Evolutionary conservation across 495 filamentous ascomycete species (phyloP).

Genomic region (Penicillium angulare): DNA sequence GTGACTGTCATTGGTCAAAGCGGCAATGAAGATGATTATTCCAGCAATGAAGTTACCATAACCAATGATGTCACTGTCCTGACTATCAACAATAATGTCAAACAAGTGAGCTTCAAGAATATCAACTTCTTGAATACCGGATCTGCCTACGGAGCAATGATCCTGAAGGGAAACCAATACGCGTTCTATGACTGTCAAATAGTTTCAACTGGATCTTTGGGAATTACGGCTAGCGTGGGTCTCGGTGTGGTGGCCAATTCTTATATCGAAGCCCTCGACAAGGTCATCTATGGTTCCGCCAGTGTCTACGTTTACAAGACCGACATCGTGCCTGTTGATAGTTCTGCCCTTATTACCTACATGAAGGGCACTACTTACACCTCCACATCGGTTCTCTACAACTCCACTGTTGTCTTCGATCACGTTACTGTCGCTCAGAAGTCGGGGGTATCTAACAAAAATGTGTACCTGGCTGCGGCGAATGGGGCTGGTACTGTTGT

Average conservation of each 20-base stretch:
- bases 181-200: slow-evolving; percentile 16
- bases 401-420: slow-evolving; percentile 10
- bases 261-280: slow-evolving; percentile 11
- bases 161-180: slow-evolving; percentile 14
- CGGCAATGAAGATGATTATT: background rate
- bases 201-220: slow-evolving; percentile 8
- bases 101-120: slow-evolving; percentile 11
- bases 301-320: slow-evolving; percentile 12
- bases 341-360: slow-evolving; percentile 5
- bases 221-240: slow-evolving; percentile 13
- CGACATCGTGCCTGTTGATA: slow-evolving; percentile 7
- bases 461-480: slow-evolving; percentile 5
- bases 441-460: slow-evolving; percentile 6
- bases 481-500: slow-evolving; percentile 10
- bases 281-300: slow-evolving; percentile 8
- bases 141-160: slow-evolving; percentile 1
- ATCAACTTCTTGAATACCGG: slow-evolving; percentile 10
- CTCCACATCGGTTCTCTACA: slow-evolving; percentile 2
- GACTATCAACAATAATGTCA: slow-evolving; percentile 7
- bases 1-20: slow-evolving; percentile 8
- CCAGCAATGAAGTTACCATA: slow-evolving; percentile 1
- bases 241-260: slow-evolving; percentile 12
- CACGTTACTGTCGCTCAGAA: slow-evolving; percentile 7
- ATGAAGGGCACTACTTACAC: slow-evolving; percentile 11
- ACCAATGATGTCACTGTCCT: slow-evolving; percentile 4